Base-by-base conservation (phyloP, 2,329 filamentous ascomycete genomes). In the Scedosporium boydii region DNA sequence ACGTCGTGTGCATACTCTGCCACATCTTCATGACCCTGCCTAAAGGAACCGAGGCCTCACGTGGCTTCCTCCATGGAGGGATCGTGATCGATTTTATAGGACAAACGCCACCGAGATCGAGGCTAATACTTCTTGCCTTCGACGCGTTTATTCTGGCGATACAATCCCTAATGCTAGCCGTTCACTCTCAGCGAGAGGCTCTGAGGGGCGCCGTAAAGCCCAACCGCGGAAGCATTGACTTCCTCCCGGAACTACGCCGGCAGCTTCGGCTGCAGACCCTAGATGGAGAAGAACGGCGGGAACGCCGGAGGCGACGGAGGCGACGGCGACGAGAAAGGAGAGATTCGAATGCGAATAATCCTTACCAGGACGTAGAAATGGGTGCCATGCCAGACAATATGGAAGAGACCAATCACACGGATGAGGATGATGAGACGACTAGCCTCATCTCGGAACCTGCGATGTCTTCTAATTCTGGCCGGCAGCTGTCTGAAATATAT, bases 21-120 rank as follows among this genome's bases (percentile, higher is more conserved):
- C 86, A 89, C 69, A 68, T 85, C 3, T 75, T 87, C 42, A 75
- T 77, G n/a, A 72, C 81, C 6, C 73, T 85, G 0, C 81, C 84
- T 0, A 73, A 75, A 23, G 85, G 83, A n/a, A 79, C 80, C 64
- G 86, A 88, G 67, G 79, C 82, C 44, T 80, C 84, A 64, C 77
- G 84, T 60, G 86, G 86, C 26, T 89, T 88, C 69, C 78, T 88
- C 26, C 86, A 89, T 65, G 87, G 87, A 26, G 87, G 87, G 41
- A 76, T 88, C 59, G 77, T 89, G 26, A 81, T 88, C 67, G 87
- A 89, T 69, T 86, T 89, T 66, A 78, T 89, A 66, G 87, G 87
- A 14, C 86, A 89, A 70, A 82, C 81, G 66, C 83, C 85, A 3
- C 83, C 86, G 1, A 78, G 80, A 1, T 86, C 83, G 26, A 79